Conservation (phyloP, 768 basidiomycete species). For the Crassisporium funariophilum region DNA sequence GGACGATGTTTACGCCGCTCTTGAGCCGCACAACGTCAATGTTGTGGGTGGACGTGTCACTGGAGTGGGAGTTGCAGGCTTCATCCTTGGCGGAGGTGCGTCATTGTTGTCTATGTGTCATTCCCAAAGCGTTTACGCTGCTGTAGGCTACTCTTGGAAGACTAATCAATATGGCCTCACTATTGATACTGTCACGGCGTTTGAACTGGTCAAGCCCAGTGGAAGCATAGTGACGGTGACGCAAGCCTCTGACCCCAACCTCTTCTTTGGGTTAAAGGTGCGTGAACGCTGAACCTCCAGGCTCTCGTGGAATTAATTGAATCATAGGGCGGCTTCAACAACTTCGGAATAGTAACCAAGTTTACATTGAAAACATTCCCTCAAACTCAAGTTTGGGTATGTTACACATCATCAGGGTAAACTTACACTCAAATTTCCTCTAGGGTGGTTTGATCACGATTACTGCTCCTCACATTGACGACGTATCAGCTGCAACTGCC, state of each 20-base stretch:
- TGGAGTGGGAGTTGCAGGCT: slow-evolving; percentile 62
- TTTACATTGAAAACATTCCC: slow-evolving; percentile 57
- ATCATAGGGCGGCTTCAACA: slow-evolving; percentile 60
- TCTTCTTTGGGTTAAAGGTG: slow-evolving; percentile 48
- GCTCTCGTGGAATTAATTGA: not conserved
- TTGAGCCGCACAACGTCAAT: slow-evolving; percentile 49
- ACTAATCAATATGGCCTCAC: slow-evolving; percentile 64
- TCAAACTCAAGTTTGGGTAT: slow-evolving; percentile 61
- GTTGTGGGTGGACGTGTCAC: slow-evolving; percentile 62
- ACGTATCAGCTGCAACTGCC: slow-evolving; percentile 36
- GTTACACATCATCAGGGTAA: slow-evolving; percentile 9
- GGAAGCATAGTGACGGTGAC: slow-evolving; percentile 43
- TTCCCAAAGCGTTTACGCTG: slow-evolving; percentile 36
- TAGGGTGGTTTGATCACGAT: slow-evolving; percentile 54
- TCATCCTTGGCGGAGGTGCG: slow-evolving; percentile 60
- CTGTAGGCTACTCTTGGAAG: slow-evolving; percentile 60
- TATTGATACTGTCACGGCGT: slow-evolving; percentile 56
- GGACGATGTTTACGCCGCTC: slow-evolving; percentile 62
- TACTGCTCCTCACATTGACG: slow-evolving; percentile 21
- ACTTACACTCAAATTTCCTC: not conserved
- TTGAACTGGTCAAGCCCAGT: slow-evolving; percentile 58
- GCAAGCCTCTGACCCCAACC: slow-evolving; percentile 31
- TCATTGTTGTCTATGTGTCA: slow-evolving; percentile 26
- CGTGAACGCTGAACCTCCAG: not conserved
- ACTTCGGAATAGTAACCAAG: slow-evolving; percentile 62